These are phyloP conservation scores for Botrytis squamosa DNA, from an alignment of 2,329 filamentous ascomycete species.

Conservation along the genomic window DNA sequence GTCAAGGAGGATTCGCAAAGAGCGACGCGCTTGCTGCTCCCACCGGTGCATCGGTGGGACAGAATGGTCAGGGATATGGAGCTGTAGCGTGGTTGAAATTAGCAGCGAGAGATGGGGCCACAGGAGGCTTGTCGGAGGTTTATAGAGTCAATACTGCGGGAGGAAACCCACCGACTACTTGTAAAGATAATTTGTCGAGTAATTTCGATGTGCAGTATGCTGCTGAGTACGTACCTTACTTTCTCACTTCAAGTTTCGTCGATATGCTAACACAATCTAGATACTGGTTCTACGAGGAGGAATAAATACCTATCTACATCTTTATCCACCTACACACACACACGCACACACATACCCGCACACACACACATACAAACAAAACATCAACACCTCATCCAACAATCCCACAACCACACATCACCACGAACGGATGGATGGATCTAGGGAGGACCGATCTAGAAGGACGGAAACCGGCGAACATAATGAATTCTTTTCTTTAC, in stretches of 20 bases:
- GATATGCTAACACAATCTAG: slow-evolving; percentile 25
- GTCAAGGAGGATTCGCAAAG: slow-evolving; percentile 63
- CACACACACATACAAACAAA: too few relatives aligned
- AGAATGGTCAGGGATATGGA: slow-evolving; percentile 55
- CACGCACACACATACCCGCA: not conserved
- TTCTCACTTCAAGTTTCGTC: not conserved
- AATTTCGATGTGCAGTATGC: slow-evolving; percentile 76
- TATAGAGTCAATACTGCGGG: slow-evolving; percentile 85
- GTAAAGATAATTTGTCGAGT: slow-evolving; percentile 57
- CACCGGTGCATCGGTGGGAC: slow-evolving; percentile 55
- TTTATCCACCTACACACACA: not conserved
- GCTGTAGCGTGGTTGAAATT: slow-evolving; percentile 84
- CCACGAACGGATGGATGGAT: not conserved
- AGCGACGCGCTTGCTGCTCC: slow-evolving; percentile 62
- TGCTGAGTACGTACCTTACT: slow-evolving; percentile 68
- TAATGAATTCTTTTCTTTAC: not conserved
- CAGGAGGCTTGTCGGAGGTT: slow-evolving; percentile 67
- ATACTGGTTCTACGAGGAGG: slow-evolving; percentile 37
- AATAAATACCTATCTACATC: not conserved
- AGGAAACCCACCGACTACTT: slow-evolving; percentile 72
- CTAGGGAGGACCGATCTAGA: not conserved
- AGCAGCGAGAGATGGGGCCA: slow-evolving; percentile 52
- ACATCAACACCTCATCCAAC: not conserved
- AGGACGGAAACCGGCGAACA: not conserved
- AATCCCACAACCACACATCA: not conserved